Evolutionary conservation across 2,329 filamentous ascomycete species (phyloP).

Genomic region (Penicillium sp.): DNA sequence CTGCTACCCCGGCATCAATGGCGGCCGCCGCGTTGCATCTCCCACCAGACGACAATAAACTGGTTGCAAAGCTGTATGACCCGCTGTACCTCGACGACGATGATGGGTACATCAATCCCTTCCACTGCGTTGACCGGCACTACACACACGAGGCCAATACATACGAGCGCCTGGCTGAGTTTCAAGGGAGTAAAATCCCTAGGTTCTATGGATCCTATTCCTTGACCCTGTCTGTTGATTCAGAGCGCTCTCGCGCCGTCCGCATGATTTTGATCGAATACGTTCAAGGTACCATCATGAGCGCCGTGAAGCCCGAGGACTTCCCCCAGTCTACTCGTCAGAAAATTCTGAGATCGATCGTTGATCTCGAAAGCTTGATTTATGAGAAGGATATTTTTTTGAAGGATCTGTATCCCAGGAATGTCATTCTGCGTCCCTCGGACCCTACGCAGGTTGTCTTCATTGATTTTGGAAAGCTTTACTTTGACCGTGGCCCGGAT

Average conservation of each 20-base stretch:
- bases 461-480: not conserved
- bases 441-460: not conserved
- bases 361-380: not conserved
- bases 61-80: constrained; percentile 27
- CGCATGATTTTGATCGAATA: not conserved
- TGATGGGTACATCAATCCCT: constrained; percentile 20
- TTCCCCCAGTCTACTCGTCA: not conserved
- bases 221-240: no score
- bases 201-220: constrained; percentile 7
- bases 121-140: constrained; percentile 22
- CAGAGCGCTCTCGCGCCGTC: no score
- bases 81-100: constrained; percentile 26
- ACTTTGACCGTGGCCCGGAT: not conserved
- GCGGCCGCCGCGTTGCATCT: no score
- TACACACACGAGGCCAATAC: constrained; percentile 25
- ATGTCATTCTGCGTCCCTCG: not conserved
- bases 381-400: not conserved
- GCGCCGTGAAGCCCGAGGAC: not conserved
- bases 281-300: not conserved
- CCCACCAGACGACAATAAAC: constrained; percentile 3
- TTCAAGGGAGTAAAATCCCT: constrained; percentile 22
- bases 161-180: constrained; percentile 15
- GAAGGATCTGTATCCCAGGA: not conserved
- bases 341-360: not conserved
- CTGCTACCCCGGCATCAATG: constrained; percentile 2